Evolutionary conservation across 306 rosid species (phyloP).

Genomic region (Lagenaria siceraria): DNA sequence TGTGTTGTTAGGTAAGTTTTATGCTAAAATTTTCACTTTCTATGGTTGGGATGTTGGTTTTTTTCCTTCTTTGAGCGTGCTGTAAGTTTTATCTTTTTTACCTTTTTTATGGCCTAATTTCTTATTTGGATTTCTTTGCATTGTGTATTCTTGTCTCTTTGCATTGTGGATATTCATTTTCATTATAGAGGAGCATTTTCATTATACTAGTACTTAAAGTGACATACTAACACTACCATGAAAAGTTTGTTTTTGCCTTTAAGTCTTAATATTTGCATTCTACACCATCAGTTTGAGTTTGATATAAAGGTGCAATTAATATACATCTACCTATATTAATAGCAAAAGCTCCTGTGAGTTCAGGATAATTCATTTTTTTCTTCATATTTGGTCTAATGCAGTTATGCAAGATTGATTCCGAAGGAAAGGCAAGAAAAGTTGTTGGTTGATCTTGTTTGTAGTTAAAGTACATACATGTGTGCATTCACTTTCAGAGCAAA

Average conservation of each 20-base stretch:
- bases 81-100: too few species aligned
- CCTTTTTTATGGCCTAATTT: too few species aligned
- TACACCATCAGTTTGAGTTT: not conserved
- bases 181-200: too few species aligned
- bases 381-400: slow-evolving; percentile 8
- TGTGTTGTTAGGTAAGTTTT: too few species aligned
- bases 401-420: slow-evolving; percentile 80
- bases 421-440: slow-evolving; percentile 69
- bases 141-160: too few species aligned
- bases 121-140: too few species aligned
- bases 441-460: slow-evolving; percentile 59
- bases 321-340: not conserved
- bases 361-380: not conserved
- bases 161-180: too few species aligned
- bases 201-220: too few species aligned
- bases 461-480: slow-evolving; percentile 38
- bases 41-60: too few species aligned
- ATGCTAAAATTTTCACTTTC: too few species aligned
- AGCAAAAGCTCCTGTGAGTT: not conserved
- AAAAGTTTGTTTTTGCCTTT: not conserved
- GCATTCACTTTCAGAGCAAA: not conserved
- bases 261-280: not conserved
- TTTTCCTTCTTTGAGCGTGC: too few species aligned
- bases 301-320: not conserved
- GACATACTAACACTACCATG: not conserved